Percentiles rank a stretch among this genome's conserved stretches.
Conservation (phyloP, 2,329 filamentous ascomycete genomes). For the Botrytis paeoniae region DNA sequence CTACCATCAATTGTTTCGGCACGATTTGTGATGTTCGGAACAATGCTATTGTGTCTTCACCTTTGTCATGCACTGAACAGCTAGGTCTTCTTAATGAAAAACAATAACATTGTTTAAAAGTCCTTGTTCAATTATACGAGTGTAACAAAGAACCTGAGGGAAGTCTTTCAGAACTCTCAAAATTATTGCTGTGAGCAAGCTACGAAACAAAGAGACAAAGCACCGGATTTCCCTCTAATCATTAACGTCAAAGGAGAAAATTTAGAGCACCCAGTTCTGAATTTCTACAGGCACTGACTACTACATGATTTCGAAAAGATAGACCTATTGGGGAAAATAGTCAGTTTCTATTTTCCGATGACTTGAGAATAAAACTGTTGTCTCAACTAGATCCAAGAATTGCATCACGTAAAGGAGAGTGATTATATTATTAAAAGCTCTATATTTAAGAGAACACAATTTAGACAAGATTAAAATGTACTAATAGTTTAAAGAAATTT, state of each 20-base stretch:
- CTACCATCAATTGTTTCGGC: not conserved
- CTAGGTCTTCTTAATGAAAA: accelerated
- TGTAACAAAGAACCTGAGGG: not conserved
- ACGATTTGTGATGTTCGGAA: not conserved
- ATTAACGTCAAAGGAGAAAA: not conserved
- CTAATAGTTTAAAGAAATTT: accelerated
- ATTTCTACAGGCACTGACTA: not conserved
- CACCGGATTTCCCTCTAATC: not conserved
- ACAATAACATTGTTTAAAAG: not conserved
- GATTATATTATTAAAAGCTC: not conserved
- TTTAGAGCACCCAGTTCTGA: not conserved
- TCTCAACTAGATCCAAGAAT: not conserved
- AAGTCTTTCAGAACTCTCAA: not conserved
- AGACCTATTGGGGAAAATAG: not conserved
- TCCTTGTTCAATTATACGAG: not conserved
- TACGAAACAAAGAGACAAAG: not conserved
- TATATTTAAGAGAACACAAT: too few species aligned
- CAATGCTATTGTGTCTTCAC: not conserved
- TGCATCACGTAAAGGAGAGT: not conserved
- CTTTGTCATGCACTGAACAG: not conserved
- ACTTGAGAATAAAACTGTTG: not conserved
- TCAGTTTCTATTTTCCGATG: too few species aligned
- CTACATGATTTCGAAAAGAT: not conserved
- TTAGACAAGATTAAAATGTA: not conserved
- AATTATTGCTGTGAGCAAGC: not conserved